phyloP scores from a whole-genome alignment of 73 alveolate species.

The Blepharisma japonicum region DNA sequence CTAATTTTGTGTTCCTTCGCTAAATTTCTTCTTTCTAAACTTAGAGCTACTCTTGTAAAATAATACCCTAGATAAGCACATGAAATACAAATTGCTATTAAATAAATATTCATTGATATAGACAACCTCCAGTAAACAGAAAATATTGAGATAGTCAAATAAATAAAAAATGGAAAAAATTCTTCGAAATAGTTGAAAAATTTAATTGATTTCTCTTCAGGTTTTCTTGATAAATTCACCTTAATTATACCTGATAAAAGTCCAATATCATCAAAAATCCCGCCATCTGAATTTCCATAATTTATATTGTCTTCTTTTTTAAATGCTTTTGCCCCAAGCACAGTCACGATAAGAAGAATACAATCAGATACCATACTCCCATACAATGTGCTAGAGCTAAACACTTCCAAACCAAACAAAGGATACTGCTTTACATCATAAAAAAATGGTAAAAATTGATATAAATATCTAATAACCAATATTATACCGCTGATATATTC shows the following conservation, averaged over 20 bases:
- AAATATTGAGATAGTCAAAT: conserved; percentile 1
- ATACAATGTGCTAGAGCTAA: background rate
- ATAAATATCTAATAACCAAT: background rate
- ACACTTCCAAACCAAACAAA: conserved; percentile 12
- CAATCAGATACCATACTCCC: conserved; percentile 17
- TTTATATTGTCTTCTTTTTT: background rate
- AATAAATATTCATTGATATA: conserved; percentile 8
- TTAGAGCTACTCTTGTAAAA: background rate
- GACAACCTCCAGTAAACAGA: conserved; percentile 15
- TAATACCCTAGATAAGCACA: background rate
- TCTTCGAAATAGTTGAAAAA: conserved; percentile 22
- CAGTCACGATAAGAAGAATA: background rate
- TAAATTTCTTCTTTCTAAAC: background rate
- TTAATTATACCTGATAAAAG: background rate
- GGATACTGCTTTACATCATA: background rate
- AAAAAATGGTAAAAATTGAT: conserved; percentile 17
- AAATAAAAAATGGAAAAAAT: background rate
- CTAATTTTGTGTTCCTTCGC: background rate
- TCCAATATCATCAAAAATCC: background rate
- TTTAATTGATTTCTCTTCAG: background rate
- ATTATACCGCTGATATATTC: background rate
- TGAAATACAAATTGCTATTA: background rate
- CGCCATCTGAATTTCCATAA: background rate
- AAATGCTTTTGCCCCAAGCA: background rate
- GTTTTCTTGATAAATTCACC: background rate